These are phyloP conservation scores for Chlamydomonas reinhardtii DNA, from an alignment of 163 green algal genomes.

Conservation along the genomic window DNA sequence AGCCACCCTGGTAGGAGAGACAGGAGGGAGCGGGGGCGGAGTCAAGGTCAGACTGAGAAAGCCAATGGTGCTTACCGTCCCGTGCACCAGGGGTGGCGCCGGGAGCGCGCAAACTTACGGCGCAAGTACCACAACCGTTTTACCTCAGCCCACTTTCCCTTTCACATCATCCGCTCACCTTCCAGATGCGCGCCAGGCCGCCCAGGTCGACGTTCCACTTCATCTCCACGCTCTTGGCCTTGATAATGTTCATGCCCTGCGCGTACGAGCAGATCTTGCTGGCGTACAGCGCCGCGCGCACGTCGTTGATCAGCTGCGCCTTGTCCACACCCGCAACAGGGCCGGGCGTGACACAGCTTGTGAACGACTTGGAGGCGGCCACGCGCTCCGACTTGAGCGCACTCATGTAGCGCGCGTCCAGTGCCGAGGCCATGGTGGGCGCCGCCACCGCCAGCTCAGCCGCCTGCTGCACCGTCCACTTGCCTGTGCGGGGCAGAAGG, in stretches of 20 bases:
- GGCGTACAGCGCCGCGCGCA: conserved; percentile 92
- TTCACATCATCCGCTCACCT: conserved; percentile 73
- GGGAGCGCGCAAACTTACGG: no score
- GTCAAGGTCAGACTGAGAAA: neutral
- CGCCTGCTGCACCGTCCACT: conserved; percentile 99
- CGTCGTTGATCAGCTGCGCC: conserved; percentile 89
- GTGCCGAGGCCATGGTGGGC: conserved; percentile 94
- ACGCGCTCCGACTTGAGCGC: conserved; percentile 94
- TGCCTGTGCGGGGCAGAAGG: conserved; percentile 69
- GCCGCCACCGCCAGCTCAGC: conserved; percentile 94
- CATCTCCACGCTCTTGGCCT: conserved; percentile 91
- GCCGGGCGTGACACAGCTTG: conserved; percentile 14
- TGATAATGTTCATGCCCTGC: conserved; percentile 99
- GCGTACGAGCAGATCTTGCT: conserved; percentile 96
- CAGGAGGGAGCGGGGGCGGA: neutral
- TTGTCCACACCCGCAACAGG: conserved; percentile 84
- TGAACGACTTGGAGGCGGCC: conserved; percentile 58
- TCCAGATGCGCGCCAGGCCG: conserved; percentile 96
- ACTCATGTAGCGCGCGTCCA: conserved; percentile 94
- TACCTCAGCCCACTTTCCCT: no score
- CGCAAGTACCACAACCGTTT: no score
- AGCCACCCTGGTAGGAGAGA: conserved; percentile 84
- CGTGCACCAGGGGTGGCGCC: no score
- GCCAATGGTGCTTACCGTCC: no score
- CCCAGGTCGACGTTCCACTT: conserved; percentile 93